Base-by-base conservation (phyloP, 495 filamentous ascomycete genomes). In the Astrothelium subdiscretum region DNA sequence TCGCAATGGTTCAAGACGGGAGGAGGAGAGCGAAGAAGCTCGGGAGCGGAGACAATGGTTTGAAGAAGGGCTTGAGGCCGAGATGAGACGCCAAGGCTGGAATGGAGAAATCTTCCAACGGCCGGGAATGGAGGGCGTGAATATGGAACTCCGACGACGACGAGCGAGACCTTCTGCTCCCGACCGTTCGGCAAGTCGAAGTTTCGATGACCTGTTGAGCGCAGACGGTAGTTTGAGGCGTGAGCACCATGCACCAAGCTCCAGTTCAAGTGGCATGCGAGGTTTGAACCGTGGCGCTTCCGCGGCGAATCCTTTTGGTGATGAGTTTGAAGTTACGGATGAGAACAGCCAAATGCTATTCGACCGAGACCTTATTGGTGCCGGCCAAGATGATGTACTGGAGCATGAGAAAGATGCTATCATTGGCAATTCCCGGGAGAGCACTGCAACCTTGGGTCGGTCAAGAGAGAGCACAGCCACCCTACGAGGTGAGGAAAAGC, bases 1-100 rank as follows among this genome's bases (percentile, higher is more conserved):
- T 60, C 82, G 85, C 62, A 86, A 88, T 26, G 51, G 18, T 1
- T 57, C 43, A 1, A 1, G 35, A 44, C 22, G 87, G 43, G 87
- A 88, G 66, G 90, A 95, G 68, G 77, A 92, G 27, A 76, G 87
- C 72, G 87, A 87, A 29, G 48, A 54, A 15, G 24, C 20, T 44
- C 48, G 27, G 18, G 60, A 54, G 31, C 48, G 24, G 15, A 26
- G 48, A 29, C 48, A 20, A 54, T 54, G 48, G 48, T 54, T 54
- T 54, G 48, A 54, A 54, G 48, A 54, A 26, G 42, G 43, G 26
- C 59, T 31, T 26, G 40, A 31, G 35, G 35, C 43, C 44, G 43
- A 52, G 29, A 32, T 32, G 60, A 62, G 48, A 15, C 31, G 48
- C 1, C 24, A 54, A 22, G 44, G 84, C 85, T 65, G 48, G 52